Evolutionary conservation across 768 basidiomycete genomes (phyloP), one percentile per base, ranked within the genome.

Genomic region (Pleurotus sapidus): DNA sequence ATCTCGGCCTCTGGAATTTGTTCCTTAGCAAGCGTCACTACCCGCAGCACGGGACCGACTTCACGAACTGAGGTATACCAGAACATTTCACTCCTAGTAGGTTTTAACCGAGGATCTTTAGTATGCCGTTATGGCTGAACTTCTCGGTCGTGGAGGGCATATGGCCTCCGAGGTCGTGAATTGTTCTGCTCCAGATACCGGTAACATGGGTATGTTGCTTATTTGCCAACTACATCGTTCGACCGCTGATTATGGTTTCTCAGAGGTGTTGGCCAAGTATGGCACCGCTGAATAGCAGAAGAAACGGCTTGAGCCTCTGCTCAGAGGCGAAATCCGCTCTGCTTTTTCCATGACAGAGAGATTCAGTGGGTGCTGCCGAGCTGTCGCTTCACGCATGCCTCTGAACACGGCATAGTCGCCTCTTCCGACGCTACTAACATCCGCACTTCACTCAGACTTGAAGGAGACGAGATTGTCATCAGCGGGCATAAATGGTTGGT

Each of bases 291-390:
- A 85, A 60, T 96, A 99, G 67, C 93, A 98, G 72, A 80, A 89
- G 74, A 84, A 88, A 68, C 98, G 94, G 91, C 81, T 99, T 7
- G 63, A 81, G 23, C 95, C 95, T 20, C 77, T 99, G 18, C 75
- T 98, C 53, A 89, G 93, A 57, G 97, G 96, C 46, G 88, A 96
- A 73, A 98, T 93, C 60, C 88, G 97, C 40, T 93, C 91, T 15
- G 88, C 95, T 6, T 99, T 99, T 67, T 81, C 95, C 42, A 99
- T 99, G 97, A 99, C 97, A 1, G 97, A 99, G 73, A 86, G 88
- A 63, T 87, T 90, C 64, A 88, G 94, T 91, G 50, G 48, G 37
- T 23, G 18, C 46, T 15, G 9, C 50, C 38, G 24, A 48, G n/a
- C 39, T 39, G 34, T 37, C 46, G 3, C 25, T 30, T 30, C 59